These are phyloP conservation scores for Paspalum vaginatum DNA, from an alignment of 176 grass and related monocot species.

Conservation along the genomic window DNA sequence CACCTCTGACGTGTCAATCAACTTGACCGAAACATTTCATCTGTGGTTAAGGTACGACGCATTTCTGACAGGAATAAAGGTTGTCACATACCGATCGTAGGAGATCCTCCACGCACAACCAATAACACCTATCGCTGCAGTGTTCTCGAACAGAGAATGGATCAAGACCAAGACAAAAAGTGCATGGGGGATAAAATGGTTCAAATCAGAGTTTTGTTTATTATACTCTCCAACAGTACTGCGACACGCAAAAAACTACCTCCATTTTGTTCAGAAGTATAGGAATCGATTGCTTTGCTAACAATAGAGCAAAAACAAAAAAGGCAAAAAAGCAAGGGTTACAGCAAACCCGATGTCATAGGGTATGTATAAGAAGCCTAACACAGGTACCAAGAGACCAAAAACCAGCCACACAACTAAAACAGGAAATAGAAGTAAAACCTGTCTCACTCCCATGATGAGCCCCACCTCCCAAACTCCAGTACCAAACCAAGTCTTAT, in stretches of 20 bases:
- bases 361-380: constrained; percentile 36
- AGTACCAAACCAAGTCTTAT: constrained; percentile 27
- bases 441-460: neutral
- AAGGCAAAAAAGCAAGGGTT: neutral
- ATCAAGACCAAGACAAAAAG: neutral
- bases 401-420: constrained; percentile 38
- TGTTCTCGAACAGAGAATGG: neutral
- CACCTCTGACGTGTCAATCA: neutral
- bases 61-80: neutral
- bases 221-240: constrained; percentile 37
- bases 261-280: constrained; percentile 38
- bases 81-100: neutral
- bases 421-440: constrained; percentile 23
- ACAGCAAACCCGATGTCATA: constrained; percentile 39
- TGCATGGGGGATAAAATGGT: neutral
- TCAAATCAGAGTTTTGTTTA: constrained; percentile 45
- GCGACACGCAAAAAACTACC: constrained; percentile 10
- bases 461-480: neutral
- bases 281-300: constrained; percentile 30
- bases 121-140: neutral
- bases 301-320: constrained; percentile 8
- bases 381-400: constrained; percentile 10
- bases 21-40: neutral
- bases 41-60: neutral
- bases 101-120: neutral